Conservation (phyloP, 208 protist genomes). For the Trypanosoma vivax region DNA sequence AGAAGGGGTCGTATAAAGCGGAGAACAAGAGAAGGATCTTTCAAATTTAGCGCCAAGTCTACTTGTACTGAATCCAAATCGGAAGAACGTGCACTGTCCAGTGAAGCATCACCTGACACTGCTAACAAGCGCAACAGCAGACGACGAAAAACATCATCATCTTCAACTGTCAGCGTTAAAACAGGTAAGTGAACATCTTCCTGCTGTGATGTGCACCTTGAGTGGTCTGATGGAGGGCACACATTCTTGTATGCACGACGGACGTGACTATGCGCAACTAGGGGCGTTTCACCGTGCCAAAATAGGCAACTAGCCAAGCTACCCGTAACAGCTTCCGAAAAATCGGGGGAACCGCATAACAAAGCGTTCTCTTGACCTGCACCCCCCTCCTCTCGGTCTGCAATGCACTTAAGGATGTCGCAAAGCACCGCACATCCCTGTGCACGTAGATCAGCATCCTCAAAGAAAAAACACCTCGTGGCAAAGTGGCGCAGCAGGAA, state of each 20-base stretch:
- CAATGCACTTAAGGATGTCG: constrained; percentile 10
- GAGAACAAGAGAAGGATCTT: constrained; percentile 8
- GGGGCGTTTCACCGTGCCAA: constrained; percentile 34
- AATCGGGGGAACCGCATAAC: neutral
- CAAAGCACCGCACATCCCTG: constrained; percentile 6
- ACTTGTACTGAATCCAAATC: constrained; percentile 3
- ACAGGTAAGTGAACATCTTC: neutral
- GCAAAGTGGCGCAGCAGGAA: constrained; percentile 22
- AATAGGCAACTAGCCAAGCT: constrained; percentile 31
- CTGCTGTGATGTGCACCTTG: too few relatives aligned
- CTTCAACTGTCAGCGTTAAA: constrained; percentile 20
- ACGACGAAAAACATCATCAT: constrained; percentile 54
- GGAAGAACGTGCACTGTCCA: neutral
- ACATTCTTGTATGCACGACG: constrained; percentile 16
- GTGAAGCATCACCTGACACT: constrained; percentile 2
- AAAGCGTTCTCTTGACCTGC: neutral
- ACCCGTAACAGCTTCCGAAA: neutral
- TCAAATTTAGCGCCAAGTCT: constrained; percentile 7
- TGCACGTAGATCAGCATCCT: neutral
- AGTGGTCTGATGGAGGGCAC: neutral
- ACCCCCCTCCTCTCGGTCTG: neutral
- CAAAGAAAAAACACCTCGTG: constrained; percentile 7
- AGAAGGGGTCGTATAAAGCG: constrained; percentile 16
- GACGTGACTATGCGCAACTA: constrained; percentile 25
- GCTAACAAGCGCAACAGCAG: constrained; percentile 38